Evolutionary conservation across 371 early-diverging fungal genomes (phyloP).

Genomic region (Mucor mucedo): DNA sequence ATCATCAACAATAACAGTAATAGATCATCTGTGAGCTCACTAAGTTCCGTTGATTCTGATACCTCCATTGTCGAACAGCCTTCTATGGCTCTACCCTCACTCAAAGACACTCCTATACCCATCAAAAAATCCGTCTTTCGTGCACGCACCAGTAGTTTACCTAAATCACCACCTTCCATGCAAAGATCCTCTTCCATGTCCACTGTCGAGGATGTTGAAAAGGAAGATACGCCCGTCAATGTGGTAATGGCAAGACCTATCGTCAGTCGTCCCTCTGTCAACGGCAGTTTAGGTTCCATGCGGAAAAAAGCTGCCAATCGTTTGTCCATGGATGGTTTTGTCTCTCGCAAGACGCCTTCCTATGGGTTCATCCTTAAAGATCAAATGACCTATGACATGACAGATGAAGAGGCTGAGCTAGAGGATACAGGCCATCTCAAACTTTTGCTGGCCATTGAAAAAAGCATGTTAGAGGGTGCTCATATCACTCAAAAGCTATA

Average conservation of each 20-base stretch:
- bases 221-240: conserved; percentile 6
- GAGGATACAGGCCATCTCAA: conserved; percentile 18
- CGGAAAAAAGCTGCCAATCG: conserved; percentile 39
- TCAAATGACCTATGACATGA: background rate
- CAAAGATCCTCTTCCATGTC: conserved; percentile 29
- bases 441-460: conserved; percentile 48
- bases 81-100: conserved; percentile 26
- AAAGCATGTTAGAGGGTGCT: conserved; percentile 57
- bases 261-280: conserved; percentile 14
- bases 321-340: conserved; percentile 41
- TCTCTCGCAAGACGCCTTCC: conserved; percentile 11
- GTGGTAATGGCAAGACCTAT: conserved; percentile 18
- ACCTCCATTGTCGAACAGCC: conserved; percentile 19
- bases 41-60: conserved; percentile 13
- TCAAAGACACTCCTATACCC: conserved; percentile 21
- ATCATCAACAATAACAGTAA: background rate
- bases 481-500: conserved; percentile 58
- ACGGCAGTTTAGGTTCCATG: conserved; percentile 33
- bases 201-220: conserved; percentile 14
- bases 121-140: conserved; percentile 19
- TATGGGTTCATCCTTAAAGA: conserved; percentile 27
- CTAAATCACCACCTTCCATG: conserved; percentile 22
- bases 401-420: background rate
- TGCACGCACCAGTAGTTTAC: conserved; percentile 37
- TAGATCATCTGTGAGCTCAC: conserved; percentile 7